Base-by-base conservation (phyloP, 1,284 basidiomycete genomes). In the Apiotrichum akiyoshidainum region DNA sequence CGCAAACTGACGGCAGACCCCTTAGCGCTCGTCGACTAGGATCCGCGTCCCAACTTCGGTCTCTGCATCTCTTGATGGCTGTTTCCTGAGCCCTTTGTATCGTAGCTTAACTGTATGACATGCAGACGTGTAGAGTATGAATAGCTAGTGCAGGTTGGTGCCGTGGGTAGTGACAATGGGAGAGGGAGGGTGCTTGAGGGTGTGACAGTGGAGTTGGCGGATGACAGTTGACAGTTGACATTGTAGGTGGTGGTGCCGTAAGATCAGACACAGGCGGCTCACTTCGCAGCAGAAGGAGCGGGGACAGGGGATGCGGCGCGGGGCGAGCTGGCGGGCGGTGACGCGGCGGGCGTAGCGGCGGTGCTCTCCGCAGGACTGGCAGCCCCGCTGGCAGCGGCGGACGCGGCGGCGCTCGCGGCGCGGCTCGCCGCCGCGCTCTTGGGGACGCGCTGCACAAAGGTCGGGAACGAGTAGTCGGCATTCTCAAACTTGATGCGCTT, bases 381-480 rank as follows among this genome's bases (percentile, higher is more conserved):
- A 4, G 4, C 26, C 7, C 26, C 26, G 7, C 4, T 12, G 21
- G 44, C 47, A 5, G 47, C 19, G 2, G 17, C 33, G 34, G 34
- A 11, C 21, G 35, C 22, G 12, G 26, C 48, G 2, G n/a, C 19
- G 35, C 35, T 16, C n/a, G 39, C 31, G 16, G 37, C 31, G n/a
- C 35, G 14, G 13, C 33, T 37, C 13, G 5, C 26, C 6, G 39
- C 33, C 49, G 50, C 52, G 21, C 42, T 53, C 52, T 45, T 21
- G 21, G 53, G 53, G 14, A 53, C 52, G 39, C 60, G 61, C 44
- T 63, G 46, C 17, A 63, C 52, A 44, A 63, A 63, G 13, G 57
- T 57, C 1, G 74, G 74, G 59, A 70, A 72, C 17, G 70, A 71
- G 55, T 70, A 74, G 60, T 76, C 72, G 2, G 72, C 72, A 33